These are phyloP conservation scores for Spencermartinsiella europaea DNA, from an alignment of 805 yeast genomes.

Conservation along the genomic window DNA sequence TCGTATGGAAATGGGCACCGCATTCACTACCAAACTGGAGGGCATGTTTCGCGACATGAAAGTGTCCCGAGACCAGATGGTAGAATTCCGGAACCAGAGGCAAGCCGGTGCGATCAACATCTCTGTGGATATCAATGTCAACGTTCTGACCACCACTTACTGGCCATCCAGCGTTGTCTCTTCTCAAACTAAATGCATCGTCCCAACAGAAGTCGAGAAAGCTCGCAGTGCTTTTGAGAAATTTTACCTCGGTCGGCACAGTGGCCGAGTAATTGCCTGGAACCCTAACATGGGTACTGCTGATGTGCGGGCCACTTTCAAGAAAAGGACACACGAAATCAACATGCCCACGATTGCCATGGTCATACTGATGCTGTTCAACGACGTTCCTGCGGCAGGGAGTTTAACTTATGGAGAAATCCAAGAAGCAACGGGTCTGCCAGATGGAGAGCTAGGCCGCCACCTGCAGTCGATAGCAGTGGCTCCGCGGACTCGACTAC, in stretches of 20 bases:
- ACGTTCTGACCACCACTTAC: conserved; percentile 54
- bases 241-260: conserved; percentile 47
- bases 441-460: conserved; percentile 64
- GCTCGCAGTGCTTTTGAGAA: conserved; percentile 44
- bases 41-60: conserved; percentile 83
- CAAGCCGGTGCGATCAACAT: conserved; percentile 20
- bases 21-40: conserved; percentile 73
- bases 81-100: conserved; percentile 34
- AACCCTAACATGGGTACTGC: conserved; percentile 78
- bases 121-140: conserved; percentile 40
- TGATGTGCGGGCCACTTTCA: conserved; percentile 68
- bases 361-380: conserved; percentile 69
- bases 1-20: conserved; percentile 71
- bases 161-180: conserved; percentile 58
- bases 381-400: conserved; percentile 39
- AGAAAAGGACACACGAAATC: conserved; percentile 66
- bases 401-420: conserved; percentile 59
- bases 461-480: conserved; percentile 80
- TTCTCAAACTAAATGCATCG: conserved; percentile 21
- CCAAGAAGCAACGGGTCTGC: conserved; percentile 59
- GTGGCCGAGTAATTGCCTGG: conserved; percentile 66
- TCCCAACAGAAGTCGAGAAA: conserved; percentile 41
- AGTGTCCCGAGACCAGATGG: conserved; percentile 45
- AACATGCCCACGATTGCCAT: conserved; percentile 79
- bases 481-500: conserved; percentile 73